Conservation (phyloP, 2,329 filamentous ascomycete species). For the Colletotrichum tropicicola region DNA sequence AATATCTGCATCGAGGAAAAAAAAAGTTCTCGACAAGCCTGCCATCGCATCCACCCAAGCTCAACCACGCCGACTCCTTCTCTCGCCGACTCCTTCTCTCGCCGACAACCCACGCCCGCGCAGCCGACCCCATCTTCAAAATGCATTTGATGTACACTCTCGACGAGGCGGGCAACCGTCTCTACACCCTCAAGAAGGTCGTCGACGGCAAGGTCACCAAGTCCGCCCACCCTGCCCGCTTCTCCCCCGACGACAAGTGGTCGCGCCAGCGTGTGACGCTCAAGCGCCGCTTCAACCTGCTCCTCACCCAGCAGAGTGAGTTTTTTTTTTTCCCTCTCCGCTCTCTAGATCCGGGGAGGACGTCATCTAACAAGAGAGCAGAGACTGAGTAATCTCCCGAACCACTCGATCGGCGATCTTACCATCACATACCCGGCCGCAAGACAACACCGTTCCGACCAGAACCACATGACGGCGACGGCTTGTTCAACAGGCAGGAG, state of each 20-base stretch:
- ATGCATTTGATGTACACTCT: slow-evolving; percentile 73
- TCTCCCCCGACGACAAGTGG: slow-evolving; percentile 99
- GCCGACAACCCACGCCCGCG: background rate
- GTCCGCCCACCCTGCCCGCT: slow-evolving; percentile 93
- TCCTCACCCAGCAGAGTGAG: slow-evolving; percentile 80
- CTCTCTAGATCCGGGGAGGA: background rate
- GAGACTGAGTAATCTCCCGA: slow-evolving; percentile 1
- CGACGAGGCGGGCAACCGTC: slow-evolving; percentile 82
- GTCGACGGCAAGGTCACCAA: slow-evolving; percentile 89
- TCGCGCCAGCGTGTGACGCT: slow-evolving; percentile 94
- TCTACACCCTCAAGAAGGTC: slow-evolving; percentile 96
- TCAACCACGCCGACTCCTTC: background rate
- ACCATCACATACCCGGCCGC: slow-evolving; percentile 1
- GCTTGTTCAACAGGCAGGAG: background rate
- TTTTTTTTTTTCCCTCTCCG: no score
- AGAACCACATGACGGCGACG: slow-evolving; percentile 1
- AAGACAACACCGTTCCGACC: background rate
- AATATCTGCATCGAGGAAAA: slow-evolving; percentile 3
- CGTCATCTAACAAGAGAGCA: background rate
- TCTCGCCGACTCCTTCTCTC: background rate
- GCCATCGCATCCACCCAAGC: background rate
- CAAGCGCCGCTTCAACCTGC: slow-evolving; percentile 90
- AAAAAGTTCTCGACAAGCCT: slow-evolving; percentile 14
- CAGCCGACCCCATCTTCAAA: background rate
- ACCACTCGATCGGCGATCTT: background rate